A percentile compares a stretch with the other conserved stretches of the same genome.
These are phyloP conservation scores for Lipomyces orientalis DNA, from an alignment of 805 yeast genomes.

Conservation along the genomic window DNA sequence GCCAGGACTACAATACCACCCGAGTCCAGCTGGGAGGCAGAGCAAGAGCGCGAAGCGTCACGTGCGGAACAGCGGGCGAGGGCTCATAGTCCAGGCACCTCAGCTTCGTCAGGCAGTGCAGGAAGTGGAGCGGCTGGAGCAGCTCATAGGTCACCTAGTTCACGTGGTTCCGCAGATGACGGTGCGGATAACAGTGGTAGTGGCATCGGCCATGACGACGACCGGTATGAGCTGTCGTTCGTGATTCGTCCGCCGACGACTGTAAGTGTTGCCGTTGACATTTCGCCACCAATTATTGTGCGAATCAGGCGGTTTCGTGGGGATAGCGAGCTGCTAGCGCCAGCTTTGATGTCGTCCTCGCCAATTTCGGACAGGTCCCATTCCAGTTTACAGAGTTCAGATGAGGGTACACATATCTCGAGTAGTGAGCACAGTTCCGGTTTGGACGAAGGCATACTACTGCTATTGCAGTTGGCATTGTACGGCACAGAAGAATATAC, in stretches of 20 bases:
- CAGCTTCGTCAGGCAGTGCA: background rate
- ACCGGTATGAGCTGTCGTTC: slow-evolving; percentile 2
- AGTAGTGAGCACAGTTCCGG: slow-evolving; percentile 1
- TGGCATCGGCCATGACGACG: background rate
- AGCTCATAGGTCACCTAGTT: background rate
- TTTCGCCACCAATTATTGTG: background rate
- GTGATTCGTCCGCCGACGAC: background rate
- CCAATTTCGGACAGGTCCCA: background rate
- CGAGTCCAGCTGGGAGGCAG: background rate
- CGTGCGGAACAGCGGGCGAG: background rate
- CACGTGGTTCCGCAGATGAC: background rate
- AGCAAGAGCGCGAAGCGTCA: background rate
- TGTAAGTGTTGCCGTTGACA: background rate
- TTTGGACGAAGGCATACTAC: background rate
- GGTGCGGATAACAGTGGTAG: background rate
- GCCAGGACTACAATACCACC: background rate
- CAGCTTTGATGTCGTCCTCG: background rate
- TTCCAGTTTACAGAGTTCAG: background rate
- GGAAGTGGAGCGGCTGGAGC: background rate
- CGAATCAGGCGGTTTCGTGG: slow-evolving; percentile 1
- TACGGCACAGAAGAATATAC: background rate
- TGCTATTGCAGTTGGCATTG: background rate
- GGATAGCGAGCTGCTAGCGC: background rate
- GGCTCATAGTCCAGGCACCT: background rate
- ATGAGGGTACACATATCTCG: background rate